Percentiles rank a stretch among this genome's conserved stretches.
Conservation (phyloP, 2,329 filamentous ascomycete species). For the Cladosporium sp. region DNA sequence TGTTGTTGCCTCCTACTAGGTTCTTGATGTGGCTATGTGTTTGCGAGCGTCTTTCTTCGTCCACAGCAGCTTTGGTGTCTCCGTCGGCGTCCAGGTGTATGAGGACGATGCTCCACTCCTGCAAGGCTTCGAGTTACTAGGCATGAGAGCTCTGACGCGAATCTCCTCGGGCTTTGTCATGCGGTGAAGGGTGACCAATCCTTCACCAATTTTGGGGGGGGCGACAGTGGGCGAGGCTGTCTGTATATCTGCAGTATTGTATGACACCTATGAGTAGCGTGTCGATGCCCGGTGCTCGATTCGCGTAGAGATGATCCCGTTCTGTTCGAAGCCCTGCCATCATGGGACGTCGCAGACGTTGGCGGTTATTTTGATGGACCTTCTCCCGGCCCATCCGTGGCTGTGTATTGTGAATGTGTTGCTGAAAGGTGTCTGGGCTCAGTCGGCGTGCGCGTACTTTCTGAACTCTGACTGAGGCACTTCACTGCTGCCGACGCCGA, state of each 20-base stretch:
- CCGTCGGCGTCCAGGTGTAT: too few species aligned
- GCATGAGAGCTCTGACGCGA: constrained; percentile 5
- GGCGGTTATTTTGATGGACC: neutral
- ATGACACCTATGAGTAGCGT: neutral
- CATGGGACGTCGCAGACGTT: neutral
- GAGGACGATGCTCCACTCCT: too few species aligned
- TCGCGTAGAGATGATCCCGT: constrained; percentile 1
- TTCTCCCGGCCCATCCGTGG: neutral
- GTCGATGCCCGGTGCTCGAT: neutral
- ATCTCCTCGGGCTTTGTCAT: constrained; percentile 4
- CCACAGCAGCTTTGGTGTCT: too few species aligned
- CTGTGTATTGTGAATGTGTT: constrained; percentile 4
- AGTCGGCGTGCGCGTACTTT: too few species aligned
- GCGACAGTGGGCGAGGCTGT: constrained; percentile 6
- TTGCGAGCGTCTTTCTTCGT: too few species aligned
- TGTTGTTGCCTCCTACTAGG: too few species aligned
- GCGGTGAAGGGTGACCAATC: constrained; percentile 6
- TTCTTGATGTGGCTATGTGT: too few species aligned
- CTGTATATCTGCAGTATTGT: constrained; percentile 1
- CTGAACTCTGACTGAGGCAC: too few species aligned
- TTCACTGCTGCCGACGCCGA: too few species aligned
- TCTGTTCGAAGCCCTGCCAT: neutral
- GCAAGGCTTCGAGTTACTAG: too few species aligned
- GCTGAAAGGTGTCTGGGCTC: too few species aligned
- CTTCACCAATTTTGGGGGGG: constrained; percentile 5